Evolutionary conservation across 192 early-diverging fungal genomes (phyloP).

Genomic region (Jimgerdemannia lactiflua): DNA sequence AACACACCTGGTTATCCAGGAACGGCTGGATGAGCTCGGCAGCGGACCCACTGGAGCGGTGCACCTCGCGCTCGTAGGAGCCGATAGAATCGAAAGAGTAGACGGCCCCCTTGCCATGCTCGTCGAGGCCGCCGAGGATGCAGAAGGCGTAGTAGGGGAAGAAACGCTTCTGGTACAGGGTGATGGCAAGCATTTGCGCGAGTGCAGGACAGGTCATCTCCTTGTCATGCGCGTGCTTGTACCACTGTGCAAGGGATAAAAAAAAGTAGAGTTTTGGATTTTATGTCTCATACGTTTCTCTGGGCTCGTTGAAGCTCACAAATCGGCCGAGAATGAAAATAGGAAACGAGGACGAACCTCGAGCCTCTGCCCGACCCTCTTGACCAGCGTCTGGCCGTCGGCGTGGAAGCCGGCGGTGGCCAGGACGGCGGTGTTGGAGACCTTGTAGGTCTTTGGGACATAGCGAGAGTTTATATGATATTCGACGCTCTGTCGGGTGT

Average conservation of each 20-base stretch:
- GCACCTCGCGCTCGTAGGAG: constrained; percentile 76
- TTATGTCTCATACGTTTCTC: neutral
- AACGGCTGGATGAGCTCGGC: constrained; percentile 95
- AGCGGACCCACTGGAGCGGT: constrained; percentile 79
- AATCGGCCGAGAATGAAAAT: neutral
- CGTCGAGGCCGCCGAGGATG: constrained; percentile 87
- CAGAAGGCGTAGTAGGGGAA: constrained; percentile 96
- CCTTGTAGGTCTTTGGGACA: constrained; percentile 84
- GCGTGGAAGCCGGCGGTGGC: constrained; percentile 88
- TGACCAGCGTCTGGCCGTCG: constrained; percentile 82
- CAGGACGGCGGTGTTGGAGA: constrained; percentile 84
- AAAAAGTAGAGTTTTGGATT: neutral
- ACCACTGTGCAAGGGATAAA: constrained; percentile 58
- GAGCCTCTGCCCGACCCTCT: constrained; percentile 78
- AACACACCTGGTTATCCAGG: constrained; percentile 85
- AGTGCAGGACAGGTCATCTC: constrained; percentile 80
- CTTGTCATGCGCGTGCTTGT: constrained; percentile 88
- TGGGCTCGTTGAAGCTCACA: neutral
- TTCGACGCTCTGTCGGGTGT: constrained; percentile 93
- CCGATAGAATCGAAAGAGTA: constrained; percentile 95
- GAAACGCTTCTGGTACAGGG: constrained; percentile 90
- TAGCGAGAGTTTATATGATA: constrained; percentile 96
- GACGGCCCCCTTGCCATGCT: constrained; percentile 85
- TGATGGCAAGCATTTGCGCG: constrained; percentile 93
- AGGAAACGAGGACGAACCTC: constrained; percentile 53